phyloP scores from a whole-genome alignment of 106 monocot species.

The Allium sativum region DNA sequence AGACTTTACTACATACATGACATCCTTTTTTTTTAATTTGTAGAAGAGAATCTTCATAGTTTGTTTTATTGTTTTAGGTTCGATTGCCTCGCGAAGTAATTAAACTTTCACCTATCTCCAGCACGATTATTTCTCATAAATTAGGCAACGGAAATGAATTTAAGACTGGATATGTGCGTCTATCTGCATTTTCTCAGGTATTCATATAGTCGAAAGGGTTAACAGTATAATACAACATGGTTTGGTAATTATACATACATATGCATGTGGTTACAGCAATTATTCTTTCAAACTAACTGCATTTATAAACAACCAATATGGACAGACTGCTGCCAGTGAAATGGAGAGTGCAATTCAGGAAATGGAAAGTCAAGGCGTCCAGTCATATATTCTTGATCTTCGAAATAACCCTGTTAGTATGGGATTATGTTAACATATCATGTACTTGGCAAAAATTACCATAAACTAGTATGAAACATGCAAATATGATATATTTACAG shows the following conservation, averaged over 20 bases:
- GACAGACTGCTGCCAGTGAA: conserved; percentile 85
- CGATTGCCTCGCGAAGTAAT: conserved; percentile 74
- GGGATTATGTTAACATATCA: too few relatives aligned
- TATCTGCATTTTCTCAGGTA: conserved; percentile 91
- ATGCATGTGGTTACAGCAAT: too few relatives aligned
- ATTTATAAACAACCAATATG: not conserved
- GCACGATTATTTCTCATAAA: conserved; percentile 61
- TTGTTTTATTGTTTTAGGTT: conserved; percentile 31
- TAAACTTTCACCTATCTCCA: conserved; percentile 68
- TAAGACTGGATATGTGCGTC: conserved; percentile 89
- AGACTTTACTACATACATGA: too few relatives aligned
- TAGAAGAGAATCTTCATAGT: not conserved
- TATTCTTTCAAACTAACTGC: too few relatives aligned
- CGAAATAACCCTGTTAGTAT: conserved; percentile 85
- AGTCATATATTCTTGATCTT: conserved; percentile 91
- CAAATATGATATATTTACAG: conserved; percentile 19
- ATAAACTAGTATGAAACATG: too few relatives aligned
- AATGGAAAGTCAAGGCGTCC: conserved; percentile 81
- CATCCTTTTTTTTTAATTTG: not conserved
- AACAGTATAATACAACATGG: too few relatives aligned
- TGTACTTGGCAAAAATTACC: too few relatives aligned
- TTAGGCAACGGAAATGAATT: conserved; percentile 46
- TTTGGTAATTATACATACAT: too few relatives aligned
- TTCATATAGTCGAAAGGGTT: not conserved
- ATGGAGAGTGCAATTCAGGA: conserved; percentile 72